Evolutionary conservation across 106 monocot species (phyloP), one percentile per base, ranked within the genome.

Genomic region (Apostasia ramifera): DNA sequence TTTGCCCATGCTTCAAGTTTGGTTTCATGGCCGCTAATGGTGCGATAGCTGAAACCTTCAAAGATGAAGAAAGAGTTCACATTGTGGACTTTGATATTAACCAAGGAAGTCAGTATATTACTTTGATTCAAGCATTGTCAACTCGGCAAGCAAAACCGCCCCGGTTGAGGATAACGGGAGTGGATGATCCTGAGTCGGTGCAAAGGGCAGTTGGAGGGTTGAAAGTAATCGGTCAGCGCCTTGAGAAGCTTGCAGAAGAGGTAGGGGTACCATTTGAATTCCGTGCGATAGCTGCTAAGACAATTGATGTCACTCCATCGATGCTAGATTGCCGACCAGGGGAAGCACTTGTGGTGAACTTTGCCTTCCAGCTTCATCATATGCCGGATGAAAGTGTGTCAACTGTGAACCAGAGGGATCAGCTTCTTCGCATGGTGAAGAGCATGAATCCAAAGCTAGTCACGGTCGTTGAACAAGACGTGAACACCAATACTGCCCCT

Each of bases 361-460:
- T 99, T 73, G 98, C 93, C 5, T 99, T 90, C 75, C 93, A 88
- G 57, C 90, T 99, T 68, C 98, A 99, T 67, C 98, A 99, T 58
- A 87, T 99, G 87, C 98, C 98, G 13, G 98, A 99, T 77, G 98
- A 99, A 77, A 99, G 98, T 72, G 98, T 93, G 37, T 99, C 98
- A 6, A 90, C 85, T 1, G 81, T 93, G 47, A 99, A 99, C 74
- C 84, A 99, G 81, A 83, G 98, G 59, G 98, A 99, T 43, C 77
- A 71, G 5, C 83, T 99, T n/a, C 81, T 99, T 50, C 82, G 93
- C 10, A 99, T 99, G 98, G 93, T 93, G 44, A 93, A 93, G 80
- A 75, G 98, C n/a, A 55, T 99, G 48, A 60, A 73, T 4, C 93
- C 98, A 40, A 99, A 93, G 69, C 55, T 99, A 47, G 98, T 99